Evolutionary conservation across 2,329 filamentous ascomycete genomes (phyloP).

Genomic region (Magnaporthiopsis rhizophila): DNA sequence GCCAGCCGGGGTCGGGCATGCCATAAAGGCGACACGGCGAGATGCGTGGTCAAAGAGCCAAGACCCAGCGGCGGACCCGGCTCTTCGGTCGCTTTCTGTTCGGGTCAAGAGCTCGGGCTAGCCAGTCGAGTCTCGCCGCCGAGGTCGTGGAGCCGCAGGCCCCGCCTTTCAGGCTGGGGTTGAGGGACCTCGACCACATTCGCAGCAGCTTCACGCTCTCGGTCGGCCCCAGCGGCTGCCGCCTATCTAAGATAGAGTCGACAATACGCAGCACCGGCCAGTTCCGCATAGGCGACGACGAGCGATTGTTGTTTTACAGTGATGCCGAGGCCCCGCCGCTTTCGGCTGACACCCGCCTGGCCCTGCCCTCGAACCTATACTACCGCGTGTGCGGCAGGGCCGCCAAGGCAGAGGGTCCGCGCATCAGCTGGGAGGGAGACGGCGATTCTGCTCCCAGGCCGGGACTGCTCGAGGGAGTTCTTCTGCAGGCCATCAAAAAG

Average conservation of each 20-base stretch:
- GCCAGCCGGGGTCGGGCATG: too few relatives aligned
- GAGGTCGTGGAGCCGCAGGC: neutral
- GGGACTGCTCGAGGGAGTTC: conserved; percentile 8
- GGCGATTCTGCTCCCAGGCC: neutral
- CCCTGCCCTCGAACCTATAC: conserved; percentile 10
- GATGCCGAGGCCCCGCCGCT: conserved; percentile 5
- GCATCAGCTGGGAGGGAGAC: conserved; percentile 8
- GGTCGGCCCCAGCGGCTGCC: conserved; percentile 5
- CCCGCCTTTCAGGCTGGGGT: conserved; percentile 9
- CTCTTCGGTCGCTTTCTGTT: neutral
- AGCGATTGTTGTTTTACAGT: conserved; percentile 11
- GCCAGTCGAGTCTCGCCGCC: neutral
- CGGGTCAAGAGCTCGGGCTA: neutral
- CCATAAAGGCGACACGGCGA: neutral
- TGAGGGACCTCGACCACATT: conserved; percentile 13
- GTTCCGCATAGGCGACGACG: neutral
- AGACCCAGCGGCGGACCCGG: neutral
- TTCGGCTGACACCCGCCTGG: neutral
- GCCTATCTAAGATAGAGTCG: conserved; percentile 10
- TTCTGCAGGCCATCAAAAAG: conserved; percentile 13
- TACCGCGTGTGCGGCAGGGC: conserved; percentile 13
- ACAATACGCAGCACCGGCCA: conserved; percentile 6
- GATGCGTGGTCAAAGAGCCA: neutral
- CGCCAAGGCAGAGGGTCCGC: conserved; percentile 6
- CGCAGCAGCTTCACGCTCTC: conserved; percentile 5